Evolutionary conservation across 257 asterid genomes (phyloP).

Genomic region (Ocimum tenuiflorum): DNA sequence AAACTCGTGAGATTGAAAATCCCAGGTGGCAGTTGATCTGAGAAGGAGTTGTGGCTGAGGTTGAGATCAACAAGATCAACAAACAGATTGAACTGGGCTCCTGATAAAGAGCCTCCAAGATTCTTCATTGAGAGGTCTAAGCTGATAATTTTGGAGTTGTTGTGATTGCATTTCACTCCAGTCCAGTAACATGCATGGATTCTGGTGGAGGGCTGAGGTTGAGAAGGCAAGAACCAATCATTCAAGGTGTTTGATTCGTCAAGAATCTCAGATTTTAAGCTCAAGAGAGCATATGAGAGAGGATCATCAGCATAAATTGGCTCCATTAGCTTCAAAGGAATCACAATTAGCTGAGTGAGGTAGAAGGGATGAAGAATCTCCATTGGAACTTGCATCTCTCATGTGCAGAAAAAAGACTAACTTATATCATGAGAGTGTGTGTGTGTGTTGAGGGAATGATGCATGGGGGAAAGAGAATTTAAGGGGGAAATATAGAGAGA

Average conservation of each 20-base stretch:
- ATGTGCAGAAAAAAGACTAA: conserved; percentile 27
- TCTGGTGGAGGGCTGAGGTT: conserved; percentile 19
- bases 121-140: conserved; percentile 74
- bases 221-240: conserved; percentile 59
- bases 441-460: conserved; percentile 27
- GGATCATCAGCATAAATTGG: conserved; percentile 51
- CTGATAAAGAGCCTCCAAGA: conserved; percentile 69
- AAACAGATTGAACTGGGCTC: conserved; percentile 45
- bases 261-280: conserved; percentile 58
- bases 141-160: conserved; percentile 45
- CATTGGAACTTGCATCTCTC: conserved; percentile 65
- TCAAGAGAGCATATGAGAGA: conserved; percentile 62
- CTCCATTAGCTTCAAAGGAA: conserved; percentile 23
- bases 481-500: conserved; percentile 19
- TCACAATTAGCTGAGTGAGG: conserved; percentile 27
- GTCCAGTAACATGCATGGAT: conserved; percentile 77
- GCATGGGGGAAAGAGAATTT: conserved; percentile 76
- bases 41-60: conserved; percentile 72
- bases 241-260: conserved; percentile 46
- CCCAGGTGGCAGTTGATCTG: conserved; percentile 48
- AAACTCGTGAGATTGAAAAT: conserved; percentile 56
- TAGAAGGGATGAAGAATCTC: conserved; percentile 51
- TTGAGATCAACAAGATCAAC: conserved; percentile 54
- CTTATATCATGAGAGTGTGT: conserved; percentile 16
- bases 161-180: conserved; percentile 56